phyloP scores from a whole-genome alignment of 2,329 filamentous ascomycete species.

The Bipolaris oryzae region DNA sequence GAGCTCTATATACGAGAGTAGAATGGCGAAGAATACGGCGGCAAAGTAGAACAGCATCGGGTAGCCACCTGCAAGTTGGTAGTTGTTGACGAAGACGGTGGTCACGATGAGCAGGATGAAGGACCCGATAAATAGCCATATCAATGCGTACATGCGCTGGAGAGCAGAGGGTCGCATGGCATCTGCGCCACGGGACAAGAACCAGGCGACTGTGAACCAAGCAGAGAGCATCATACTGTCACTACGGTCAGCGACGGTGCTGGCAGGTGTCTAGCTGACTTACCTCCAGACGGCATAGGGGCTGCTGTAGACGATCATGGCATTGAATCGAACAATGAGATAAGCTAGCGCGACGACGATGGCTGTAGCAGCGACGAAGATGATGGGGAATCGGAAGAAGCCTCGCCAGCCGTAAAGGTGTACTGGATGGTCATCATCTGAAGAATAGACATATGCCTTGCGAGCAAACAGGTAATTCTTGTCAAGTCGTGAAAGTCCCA shows the following conservation, averaged over 20 bases:
- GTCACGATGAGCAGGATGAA: constrained; percentile 75
- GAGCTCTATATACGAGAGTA: constrained; percentile 79
- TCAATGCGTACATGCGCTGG: constrained; percentile 76
- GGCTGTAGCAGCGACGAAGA: constrained; percentile 70
- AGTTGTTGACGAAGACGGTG: constrained; percentile 77
- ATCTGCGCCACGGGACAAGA: constrained; percentile 77
- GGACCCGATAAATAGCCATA: constrained; percentile 81
- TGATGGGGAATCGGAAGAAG: constrained; percentile 81
- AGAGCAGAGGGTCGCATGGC: constrained; percentile 84
- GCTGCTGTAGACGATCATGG: constrained; percentile 88
- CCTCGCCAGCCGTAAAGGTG: constrained; percentile 77
- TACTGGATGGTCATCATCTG: constrained; percentile 65
- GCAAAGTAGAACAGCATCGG: constrained; percentile 80
- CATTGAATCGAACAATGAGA: constrained; percentile 81
- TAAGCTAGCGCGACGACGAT: constrained; percentile 75
- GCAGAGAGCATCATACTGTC: constrained; percentile 77
- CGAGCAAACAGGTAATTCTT: constrained; percentile 89
- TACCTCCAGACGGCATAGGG: constrained; percentile 79
- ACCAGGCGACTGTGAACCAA: constrained; percentile 83
- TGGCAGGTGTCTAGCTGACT: constrained; percentile 2
- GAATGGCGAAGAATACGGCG: constrained; percentile 72
- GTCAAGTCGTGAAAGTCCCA: constrained; percentile 71
- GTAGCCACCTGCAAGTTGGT: constrained; percentile 77
- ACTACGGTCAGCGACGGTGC: constrained; percentile 5
- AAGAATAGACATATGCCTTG: constrained; percentile 64